Conservation (phyloP, 2,329 filamentous ascomycete species). For the Allantophomopsis cytisporea region DNA sequence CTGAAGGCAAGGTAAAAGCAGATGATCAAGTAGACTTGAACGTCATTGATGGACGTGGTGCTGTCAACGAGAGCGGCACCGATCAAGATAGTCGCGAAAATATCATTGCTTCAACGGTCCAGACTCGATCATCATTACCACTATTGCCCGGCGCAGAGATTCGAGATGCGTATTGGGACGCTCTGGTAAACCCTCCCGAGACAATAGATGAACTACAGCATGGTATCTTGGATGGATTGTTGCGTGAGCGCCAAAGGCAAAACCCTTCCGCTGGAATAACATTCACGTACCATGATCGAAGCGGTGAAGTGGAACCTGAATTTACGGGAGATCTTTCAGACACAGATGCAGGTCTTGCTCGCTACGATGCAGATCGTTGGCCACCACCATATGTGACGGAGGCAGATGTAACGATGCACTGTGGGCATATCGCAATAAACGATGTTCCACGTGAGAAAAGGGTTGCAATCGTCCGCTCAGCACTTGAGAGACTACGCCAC, state of each 20-base stretch:
- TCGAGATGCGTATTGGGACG: slow-evolving; percentile 11
- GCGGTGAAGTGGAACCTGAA: neutral
- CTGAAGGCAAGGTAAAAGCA: slow-evolving; percentile 56
- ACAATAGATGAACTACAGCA: slow-evolving; percentile 4
- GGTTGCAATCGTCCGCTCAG: slow-evolving; percentile 12
- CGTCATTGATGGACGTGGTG: slow-evolving; percentile 43
- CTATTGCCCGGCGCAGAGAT: neutral
- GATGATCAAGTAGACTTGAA: slow-evolving; percentile 32
- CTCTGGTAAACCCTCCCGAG: slow-evolving; percentile 13
- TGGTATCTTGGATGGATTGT: neutral
- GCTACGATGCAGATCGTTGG: slow-evolving; percentile 7
- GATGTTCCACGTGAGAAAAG: slow-evolving; percentile 8
- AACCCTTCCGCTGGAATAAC: neutral
- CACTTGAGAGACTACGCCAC: slow-evolving; percentile 8
- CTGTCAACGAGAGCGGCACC: slow-evolving; percentile 43
- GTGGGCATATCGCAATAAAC: slow-evolving; percentile 11
- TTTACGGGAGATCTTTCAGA: neutral
- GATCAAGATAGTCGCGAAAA: slow-evolving; percentile 48
- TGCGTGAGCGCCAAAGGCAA: neutral
- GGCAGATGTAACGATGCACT: slow-evolving; percentile 15
- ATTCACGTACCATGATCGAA: neutral
- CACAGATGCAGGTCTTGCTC: slow-evolving; percentile 1
- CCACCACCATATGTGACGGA: slow-evolving; percentile 13
- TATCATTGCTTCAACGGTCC: slow-evolving; percentile 38
- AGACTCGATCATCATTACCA: neutral